Evolutionary conservation across 495 filamentous ascomycete genomes (phyloP), one percentile per base, ranked within the genome.

Genomic region (Cercophora samala): DNA sequence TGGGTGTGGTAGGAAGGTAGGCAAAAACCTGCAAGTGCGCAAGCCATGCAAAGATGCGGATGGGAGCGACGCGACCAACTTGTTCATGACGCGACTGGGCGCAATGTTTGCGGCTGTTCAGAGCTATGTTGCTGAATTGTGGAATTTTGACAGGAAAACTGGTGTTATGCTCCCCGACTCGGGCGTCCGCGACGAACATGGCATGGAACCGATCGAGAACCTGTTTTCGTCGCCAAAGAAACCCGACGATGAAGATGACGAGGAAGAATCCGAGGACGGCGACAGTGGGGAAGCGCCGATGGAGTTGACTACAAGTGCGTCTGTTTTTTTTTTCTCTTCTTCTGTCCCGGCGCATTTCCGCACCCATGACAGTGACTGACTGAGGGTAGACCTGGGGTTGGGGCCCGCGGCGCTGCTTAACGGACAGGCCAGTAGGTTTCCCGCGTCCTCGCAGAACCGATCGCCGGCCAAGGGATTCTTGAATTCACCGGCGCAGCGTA

Each of bases 161-260:
- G 95, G 95, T 23, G 83, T 96, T 32, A 90, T 87, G 1, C 76
- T 99, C 26, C 85, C 86, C 73, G 92, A 97, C 77, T 86, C 83
- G 63, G 91, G 91, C 53, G 79, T 90, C 62, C 89, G 92, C 78
- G 93, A 98, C 79, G 95, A 93, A 74, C 81, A 96, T 83, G 95
- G 96, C 76, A 85, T 99, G 78, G 93, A 98, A 76, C 87, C 88
- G 42, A 83, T 97, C 63, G 90, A 92, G 24, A 84, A 84, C 60
- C 86, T 97, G 69, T 98, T 97, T 77, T 97, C 93, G 3, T 97
- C 94, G 13, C 93, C 94, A 29, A 87, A 63, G 53, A 76, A 75
- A 60, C 62, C 70, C 1, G 64, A 70, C 53, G 51, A 60, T 25
- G 58, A 66, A 2, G 68, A 63, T 5, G 37, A 66, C n/a, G 59